Conservation (phyloP, 768 basidiomycete species). For the Russula olivacea region DNA sequence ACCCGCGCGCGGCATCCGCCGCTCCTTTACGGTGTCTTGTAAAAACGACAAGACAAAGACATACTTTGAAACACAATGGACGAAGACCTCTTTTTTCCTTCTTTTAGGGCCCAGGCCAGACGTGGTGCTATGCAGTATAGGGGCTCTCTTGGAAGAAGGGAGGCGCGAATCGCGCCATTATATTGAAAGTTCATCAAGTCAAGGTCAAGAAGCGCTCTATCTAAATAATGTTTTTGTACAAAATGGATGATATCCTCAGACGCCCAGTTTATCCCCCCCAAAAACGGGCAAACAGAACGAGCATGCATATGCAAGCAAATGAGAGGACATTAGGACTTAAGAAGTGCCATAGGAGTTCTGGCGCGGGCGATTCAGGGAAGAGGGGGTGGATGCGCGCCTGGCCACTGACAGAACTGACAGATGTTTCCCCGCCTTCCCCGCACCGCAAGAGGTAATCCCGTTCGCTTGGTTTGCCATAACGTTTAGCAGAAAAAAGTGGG, state of each 20-base stretch:
- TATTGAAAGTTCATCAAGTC: background rate
- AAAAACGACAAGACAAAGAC: background rate
- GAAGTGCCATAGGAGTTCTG: background rate
- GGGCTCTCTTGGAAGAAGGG: background rate
- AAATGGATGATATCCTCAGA: background rate
- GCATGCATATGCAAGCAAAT: background rate
- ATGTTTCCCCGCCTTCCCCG: constrained; percentile 9
- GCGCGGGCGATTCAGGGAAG: background rate
- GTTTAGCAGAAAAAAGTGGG: background rate
- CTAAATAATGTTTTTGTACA: background rate
- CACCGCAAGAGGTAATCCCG: constrained; percentile 10
- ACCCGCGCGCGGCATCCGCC: background rate
- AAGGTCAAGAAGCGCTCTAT: background rate
- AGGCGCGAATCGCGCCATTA: background rate
- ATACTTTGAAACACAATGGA: too few species aligned
- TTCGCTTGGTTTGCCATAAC: background rate
- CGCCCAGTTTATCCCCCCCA: background rate
- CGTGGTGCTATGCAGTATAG: background rate
- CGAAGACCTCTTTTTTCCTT: too few species aligned
- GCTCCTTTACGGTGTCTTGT: background rate
- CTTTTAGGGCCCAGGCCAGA: too few species aligned
- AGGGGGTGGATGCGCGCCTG: background rate
- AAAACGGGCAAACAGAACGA: background rate
- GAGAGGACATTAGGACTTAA: background rate
- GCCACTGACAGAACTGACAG: background rate